These are phyloP conservation scores for Cardamine resedifolia DNA, from an alignment of 345 rosid species.

Conservation along the genomic window DNA sequence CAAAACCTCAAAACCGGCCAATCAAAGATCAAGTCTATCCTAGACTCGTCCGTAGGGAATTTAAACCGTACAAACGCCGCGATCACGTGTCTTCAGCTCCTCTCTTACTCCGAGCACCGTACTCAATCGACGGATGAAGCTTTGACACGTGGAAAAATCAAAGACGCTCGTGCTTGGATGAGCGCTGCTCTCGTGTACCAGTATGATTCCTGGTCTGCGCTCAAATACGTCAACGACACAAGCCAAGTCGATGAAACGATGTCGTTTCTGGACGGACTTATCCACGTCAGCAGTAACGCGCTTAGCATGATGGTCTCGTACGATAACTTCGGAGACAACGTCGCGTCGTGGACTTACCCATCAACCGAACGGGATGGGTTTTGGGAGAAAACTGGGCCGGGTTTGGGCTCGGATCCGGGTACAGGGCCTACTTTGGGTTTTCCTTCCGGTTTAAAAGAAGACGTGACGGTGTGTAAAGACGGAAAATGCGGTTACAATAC, in stretches of 20 bases:
- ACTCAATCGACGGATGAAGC: constrained; percentile 43
- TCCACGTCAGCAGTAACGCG: constrained; percentile 62
- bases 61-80: constrained; percentile 63
- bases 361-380: constrained; percentile 79
- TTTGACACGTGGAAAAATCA: constrained; percentile 47
- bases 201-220: constrained; percentile 71
- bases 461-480: constrained; percentile 70
- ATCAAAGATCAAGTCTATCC: constrained; percentile 56
- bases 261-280: constrained; percentile 56
- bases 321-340: constrained; percentile 53
- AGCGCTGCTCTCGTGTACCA: constrained; percentile 73
- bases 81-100: constrained; percentile 53
- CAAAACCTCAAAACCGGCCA: constrained; percentile 54
- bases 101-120: constrained; percentile 57
- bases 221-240: constrained; percentile 74
- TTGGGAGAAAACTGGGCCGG: constrained; percentile 46
- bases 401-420: constrained; percentile 21
- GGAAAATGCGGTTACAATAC: constrained; percentile 48
- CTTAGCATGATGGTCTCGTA: constrained; percentile 65
- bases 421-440: constrained; percentile 38
- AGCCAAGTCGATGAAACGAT: constrained; percentile 47
- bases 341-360: constrained; percentile 58
- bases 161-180: constrained; percentile 82
- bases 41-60: constrained; percentile 53
- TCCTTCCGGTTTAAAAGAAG: constrained; percentile 48